Conservation (phyloP, 2,329 filamentous ascomycete species). For the Phyllosticta citribraziliensis region DNA sequence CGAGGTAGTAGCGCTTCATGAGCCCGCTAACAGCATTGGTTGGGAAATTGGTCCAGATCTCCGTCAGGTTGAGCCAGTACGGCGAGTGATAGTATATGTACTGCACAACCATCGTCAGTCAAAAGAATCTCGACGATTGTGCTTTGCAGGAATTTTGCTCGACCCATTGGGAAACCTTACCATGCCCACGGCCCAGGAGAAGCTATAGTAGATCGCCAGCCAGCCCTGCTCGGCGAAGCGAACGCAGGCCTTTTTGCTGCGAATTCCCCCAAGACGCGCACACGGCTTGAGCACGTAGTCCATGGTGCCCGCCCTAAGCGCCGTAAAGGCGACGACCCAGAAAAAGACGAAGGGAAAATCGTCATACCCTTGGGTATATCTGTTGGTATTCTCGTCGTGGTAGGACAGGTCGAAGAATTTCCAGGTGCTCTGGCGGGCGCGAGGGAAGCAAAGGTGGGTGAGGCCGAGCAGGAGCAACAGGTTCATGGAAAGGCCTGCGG, state of each 20-base stretch:
- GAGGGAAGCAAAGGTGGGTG: conserved; percentile 73
- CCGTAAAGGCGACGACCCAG: conserved; percentile 78
- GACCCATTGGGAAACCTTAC: conserved; percentile 36
- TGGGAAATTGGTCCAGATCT: conserved; percentile 81
- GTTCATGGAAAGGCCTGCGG: conserved; percentile 70
- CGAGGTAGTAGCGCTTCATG: conserved; percentile 82
- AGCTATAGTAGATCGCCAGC: conserved; percentile 72
- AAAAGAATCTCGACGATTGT: background rate
- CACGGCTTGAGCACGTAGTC: conserved; percentile 78
- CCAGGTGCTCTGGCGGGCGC: conserved; percentile 64
- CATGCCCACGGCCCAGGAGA: conserved; percentile 77
- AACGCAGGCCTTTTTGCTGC: conserved; percentile 63
- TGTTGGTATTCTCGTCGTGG: conserved; percentile 56
- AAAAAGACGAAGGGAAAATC: conserved; percentile 69
- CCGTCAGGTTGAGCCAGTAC: conserved; percentile 66
- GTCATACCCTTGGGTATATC: conserved; percentile 68
- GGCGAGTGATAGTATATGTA: conserved; percentile 70
- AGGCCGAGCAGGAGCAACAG: conserved; percentile 74
- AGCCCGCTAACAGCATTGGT: conserved; percentile 61
- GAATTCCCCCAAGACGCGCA: conserved; percentile 61
- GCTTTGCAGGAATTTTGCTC: background rate
- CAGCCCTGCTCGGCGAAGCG: conserved; percentile 93
- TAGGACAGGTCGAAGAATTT: conserved; percentile 88
- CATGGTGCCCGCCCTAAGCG: conserved; percentile 72
- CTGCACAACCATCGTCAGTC: conserved; percentile 34